Evolutionary conservation across 495 filamentous ascomycete genomes (phyloP), one percentile per base, ranked within the genome.

Genomic region (Penicillium desertorum): DNA sequence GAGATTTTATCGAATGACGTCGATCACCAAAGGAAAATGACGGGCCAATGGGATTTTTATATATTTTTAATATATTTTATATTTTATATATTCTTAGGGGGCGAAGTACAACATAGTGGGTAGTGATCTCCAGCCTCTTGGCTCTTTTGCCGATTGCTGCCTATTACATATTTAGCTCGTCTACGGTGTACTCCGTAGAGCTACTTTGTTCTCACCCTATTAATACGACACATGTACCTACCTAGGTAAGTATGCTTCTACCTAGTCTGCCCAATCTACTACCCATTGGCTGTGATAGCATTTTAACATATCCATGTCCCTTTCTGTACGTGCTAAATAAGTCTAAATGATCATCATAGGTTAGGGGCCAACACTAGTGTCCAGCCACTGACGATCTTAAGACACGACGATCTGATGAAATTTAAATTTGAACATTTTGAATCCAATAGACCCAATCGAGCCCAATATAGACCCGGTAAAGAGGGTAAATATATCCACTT

Each of bases 301-400:
- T 22, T 46, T 46, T 4, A 46, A n/a, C 5, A 23, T 12, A 2
- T 14, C 6, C 11, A 22, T 44, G 42, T 19, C 42, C 7, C 17
- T 5, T 0, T 2, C 0, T 3, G 16, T 16, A 27, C 43, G 16
- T 16, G n/a, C 43, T 19, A 22, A 36, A 32, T 32, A 27, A 25
- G 19, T 3, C 14, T 42, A 44, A 48, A 57, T 54, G 60, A 62
- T 62, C 60, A 57, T n/a, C 57, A 36, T 30, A 22, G 19, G 29
- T 5, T 22, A 57, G 45, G 37, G 23, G 14, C 30, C 32, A 23
- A 16, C 53, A 37, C 60, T 63, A 60, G 57, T 52, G 43, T 49
- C 16, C 45, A 57, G 63, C 63, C 63, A 66, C 63, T 59, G 63
- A 66, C 63, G 63, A 66, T 63, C 63, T 27, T 12, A 45, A 56